A percentile compares a stretch with the other conserved stretches of the same genome.
These are phyloP conservation scores for Xylaria intraflava DNA, from an alignment of 495 filamentous ascomycete genomes.

Conservation along the genomic window DNA sequence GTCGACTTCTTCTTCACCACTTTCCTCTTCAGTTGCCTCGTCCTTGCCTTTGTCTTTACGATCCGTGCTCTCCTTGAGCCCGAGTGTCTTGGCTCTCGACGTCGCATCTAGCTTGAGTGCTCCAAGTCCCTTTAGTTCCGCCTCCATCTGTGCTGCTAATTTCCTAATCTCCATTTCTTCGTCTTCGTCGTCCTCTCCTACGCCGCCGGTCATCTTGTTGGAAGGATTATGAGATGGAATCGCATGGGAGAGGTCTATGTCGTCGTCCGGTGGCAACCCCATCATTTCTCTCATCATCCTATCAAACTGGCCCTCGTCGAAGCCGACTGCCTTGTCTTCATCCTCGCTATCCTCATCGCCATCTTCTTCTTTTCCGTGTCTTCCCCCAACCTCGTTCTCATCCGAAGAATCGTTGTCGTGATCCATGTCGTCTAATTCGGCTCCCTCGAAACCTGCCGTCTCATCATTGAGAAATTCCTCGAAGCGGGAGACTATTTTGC, in stretches of 20 bases:
- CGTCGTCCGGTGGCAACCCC: slow-evolving; percentile 55
- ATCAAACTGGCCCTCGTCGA: slow-evolving; percentile 79
- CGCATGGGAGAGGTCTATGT: not conserved
- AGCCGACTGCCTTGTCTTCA: slow-evolving; percentile 70
- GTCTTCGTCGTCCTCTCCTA: slow-evolving; percentile 50
- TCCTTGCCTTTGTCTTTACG: slow-evolving; percentile 18
- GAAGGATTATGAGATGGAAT: not conserved
- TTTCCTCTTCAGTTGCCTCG: slow-evolving; percentile 29
- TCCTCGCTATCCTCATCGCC: slow-evolving; percentile 40
- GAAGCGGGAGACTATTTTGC: slow-evolving; percentile 84
- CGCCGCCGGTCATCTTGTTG: not conserved
- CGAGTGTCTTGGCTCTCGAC: slow-evolving; percentile 14
- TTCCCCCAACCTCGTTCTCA: slow-evolving; percentile 26
- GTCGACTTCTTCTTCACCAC: slow-evolving; percentile 53
- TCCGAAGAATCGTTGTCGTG: slow-evolving; percentile 58
- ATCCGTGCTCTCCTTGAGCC: slow-evolving; percentile 4
- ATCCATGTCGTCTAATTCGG: slow-evolving; percentile 69
- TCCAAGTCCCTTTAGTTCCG: slow-evolving; percentile 70
- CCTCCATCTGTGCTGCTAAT: slow-evolving; percentile 71
- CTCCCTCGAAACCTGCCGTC: slow-evolving; percentile 68
- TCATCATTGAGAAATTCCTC: slow-evolving; percentile 92
- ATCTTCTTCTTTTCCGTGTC: too few relatives aligned
- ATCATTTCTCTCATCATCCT: slow-evolving; percentile 94
- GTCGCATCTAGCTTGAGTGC: slow-evolving; percentile 58
- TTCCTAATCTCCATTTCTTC: slow-evolving; percentile 69